Percentiles rank a stretch among this genome's conserved stretches.
phyloP scores from a whole-genome alignment of 345 rosid genomes.

The Isatis tinctoria region DNA sequence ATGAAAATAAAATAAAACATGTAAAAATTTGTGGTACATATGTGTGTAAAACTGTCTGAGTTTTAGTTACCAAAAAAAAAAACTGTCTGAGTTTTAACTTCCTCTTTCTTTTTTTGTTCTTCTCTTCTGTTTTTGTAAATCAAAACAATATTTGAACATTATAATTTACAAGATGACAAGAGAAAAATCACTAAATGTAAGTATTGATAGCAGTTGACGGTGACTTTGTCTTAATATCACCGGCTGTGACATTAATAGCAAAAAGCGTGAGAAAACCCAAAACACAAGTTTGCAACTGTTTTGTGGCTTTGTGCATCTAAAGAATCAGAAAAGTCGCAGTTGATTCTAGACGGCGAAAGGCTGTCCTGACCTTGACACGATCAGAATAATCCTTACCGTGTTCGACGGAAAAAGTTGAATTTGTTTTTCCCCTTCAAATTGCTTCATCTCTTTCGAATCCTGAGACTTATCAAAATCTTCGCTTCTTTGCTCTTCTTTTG shows the following conservation, averaged over 20 bases:
- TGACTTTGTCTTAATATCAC: conserved; percentile 20
- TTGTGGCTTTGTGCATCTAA: neutral
- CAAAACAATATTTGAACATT: too few species aligned
- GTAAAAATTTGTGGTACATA: too few species aligned
- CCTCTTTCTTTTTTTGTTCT: too few species aligned
- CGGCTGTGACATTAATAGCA: conserved; percentile 9
- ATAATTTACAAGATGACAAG: too few species aligned
- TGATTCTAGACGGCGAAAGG: conserved; percentile 13
- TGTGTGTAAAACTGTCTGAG: too few species aligned
- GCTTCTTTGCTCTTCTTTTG: neutral
- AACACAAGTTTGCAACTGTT: conserved; percentile 29
- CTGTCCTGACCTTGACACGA: conserved; percentile 3
- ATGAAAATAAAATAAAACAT: too few species aligned
- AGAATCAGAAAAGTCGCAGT: conserved; percentile 24
- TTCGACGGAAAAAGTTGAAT: neutral
- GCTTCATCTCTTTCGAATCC: too few species aligned
- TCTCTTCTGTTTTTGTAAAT: too few species aligned
- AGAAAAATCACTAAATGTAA: neutral
- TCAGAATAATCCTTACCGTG: conserved; percentile 18
- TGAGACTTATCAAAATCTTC: neutral
- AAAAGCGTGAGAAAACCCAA: conserved; percentile 7
- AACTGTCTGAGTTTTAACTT: too few species aligned
- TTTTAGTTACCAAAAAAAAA: too few species aligned
- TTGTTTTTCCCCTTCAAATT: neutral
- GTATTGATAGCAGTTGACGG: neutral